A percentile compares a stretch with the other conserved stretches of the same genome.
phyloP scores from a whole-genome alignment of 2,329 filamentous ascomycete genomes.

The Canariomyces notabilis region DNA sequence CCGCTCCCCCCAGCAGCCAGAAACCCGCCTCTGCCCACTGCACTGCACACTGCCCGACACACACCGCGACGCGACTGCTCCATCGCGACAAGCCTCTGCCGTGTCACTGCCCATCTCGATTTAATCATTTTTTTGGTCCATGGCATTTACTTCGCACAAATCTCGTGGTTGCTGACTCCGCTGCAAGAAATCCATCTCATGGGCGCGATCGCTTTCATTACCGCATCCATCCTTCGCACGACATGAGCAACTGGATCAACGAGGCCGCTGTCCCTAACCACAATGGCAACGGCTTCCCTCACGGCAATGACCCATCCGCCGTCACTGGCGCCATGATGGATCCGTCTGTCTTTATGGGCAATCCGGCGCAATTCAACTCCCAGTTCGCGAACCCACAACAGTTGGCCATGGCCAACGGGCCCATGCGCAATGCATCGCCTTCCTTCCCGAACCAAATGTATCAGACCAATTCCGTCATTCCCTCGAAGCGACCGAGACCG shows the following conservation, averaged over 20 bases:
- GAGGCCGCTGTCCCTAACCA: constrained; percentile 63
- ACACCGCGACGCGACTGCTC: constrained; percentile 42
- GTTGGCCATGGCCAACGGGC: constrained; percentile 73
- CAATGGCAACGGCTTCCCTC: constrained; percentile 64
- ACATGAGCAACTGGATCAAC: constrained; percentile 71
- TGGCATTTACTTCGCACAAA: constrained; percentile 30
- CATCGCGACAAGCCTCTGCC: constrained; percentile 41
- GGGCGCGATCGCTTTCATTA: constrained; percentile 35
- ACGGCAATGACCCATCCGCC: constrained; percentile 57
- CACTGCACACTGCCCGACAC: constrained; percentile 29
- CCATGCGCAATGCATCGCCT: constrained; percentile 76
- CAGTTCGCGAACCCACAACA: constrained; percentile 55
- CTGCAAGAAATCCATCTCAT: constrained; percentile 36
- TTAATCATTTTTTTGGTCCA: constrained; percentile 36
- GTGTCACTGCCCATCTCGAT: constrained; percentile 42
- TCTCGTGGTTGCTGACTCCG: constrained; percentile 22
- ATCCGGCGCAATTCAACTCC: constrained; percentile 55
- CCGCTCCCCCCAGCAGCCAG: constrained; percentile 19
- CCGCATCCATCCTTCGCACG: constrained; percentile 32
- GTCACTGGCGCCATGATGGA: constrained; percentile 57
- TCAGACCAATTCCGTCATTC: constrained; percentile 79
- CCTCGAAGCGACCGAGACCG: constrained; percentile 79
- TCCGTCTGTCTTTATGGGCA: constrained; percentile 59
- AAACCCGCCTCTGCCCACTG: constrained; percentile 23
- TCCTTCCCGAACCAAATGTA: constrained; percentile 74